Percentiles rank a stretch among this genome's conserved stretches.
Conservation (phyloP, 2,329 filamentous ascomycete species). For the Hymenoscyphus infarciens region DNA sequence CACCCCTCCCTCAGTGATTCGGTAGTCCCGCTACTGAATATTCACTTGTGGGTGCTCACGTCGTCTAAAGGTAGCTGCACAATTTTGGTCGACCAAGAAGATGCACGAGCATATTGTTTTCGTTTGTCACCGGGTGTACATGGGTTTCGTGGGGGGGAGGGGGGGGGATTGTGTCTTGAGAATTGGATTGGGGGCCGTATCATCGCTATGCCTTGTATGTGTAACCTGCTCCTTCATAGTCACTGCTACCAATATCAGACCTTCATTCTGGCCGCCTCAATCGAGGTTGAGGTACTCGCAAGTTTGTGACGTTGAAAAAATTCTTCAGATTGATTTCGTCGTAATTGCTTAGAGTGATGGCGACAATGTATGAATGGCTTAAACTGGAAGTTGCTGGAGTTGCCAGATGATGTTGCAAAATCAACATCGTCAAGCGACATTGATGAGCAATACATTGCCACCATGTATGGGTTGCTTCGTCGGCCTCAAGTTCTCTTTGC, state of each 20-base stretch:
- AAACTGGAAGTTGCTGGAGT: no score
- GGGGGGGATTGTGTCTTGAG: not conserved
- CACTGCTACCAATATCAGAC: slow-evolving; percentile 2
- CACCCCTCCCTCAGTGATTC: slow-evolving; percentile 24
- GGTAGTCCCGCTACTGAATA: not conserved
- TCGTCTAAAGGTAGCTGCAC: not conserved
- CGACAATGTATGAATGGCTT: no score
- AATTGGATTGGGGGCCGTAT: not conserved
- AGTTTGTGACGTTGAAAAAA: not conserved
- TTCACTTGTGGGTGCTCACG: not conserved
- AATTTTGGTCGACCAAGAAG: not conserved
- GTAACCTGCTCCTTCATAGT: slow-evolving; percentile 1
- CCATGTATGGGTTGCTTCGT: no score
- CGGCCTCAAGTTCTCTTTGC: no score
- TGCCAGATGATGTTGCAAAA: no score
- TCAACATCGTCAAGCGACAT: no score
- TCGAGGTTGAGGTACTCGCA: not conserved
- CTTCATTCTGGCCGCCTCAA: not conserved
- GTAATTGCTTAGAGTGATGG: no score
- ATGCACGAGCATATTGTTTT: not conserved
- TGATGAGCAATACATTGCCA: no score
- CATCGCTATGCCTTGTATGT: slow-evolving; percentile 1
- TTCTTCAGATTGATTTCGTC: no score
- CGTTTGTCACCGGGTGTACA: not conserved
- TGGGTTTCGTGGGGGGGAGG: not conserved